Evolutionary conservation across 169 alveolate species (phyloP).

Genomic region (Cryptosporidium ryanae): DNA sequence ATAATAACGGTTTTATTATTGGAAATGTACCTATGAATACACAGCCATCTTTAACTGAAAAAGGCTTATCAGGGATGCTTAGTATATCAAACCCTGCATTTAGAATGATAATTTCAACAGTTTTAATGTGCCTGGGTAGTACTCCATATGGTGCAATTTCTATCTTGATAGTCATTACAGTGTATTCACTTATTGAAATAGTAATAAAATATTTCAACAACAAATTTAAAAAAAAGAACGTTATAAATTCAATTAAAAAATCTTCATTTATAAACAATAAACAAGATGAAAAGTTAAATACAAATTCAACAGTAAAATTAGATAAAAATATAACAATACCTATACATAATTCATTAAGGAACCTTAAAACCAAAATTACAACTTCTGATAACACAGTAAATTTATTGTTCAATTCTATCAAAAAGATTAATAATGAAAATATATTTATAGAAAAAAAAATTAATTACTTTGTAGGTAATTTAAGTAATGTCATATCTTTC

Average conservation of each 20-base stretch:
- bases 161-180: slow-evolving; percentile 51
- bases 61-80: slow-evolving; percentile 11
- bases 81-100: slow-evolving; percentile 66
- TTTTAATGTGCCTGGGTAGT: slow-evolving; percentile 57
- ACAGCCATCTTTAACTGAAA: not conserved
- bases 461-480: no score
- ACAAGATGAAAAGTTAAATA: not conserved
- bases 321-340: not conserved
- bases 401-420: no score
- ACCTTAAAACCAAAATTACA: not conserved
- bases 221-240: slow-evolving; percentile 37
- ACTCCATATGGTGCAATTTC: slow-evolving; percentile 75
- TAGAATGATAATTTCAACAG: slow-evolving; percentile 55
- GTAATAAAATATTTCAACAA: slow-evolving; percentile 37
- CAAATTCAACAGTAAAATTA: no score
- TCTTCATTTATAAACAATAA: not conserved
- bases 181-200: slow-evolving; percentile 59
- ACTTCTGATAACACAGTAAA: not conserved
- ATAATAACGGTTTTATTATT: not conserved
- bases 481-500: no score
- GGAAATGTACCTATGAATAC: not conserved
- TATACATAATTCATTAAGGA: slow-evolving; percentile 1
- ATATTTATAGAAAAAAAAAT: no score
- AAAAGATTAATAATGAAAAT: no score
- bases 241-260: slow-evolving; percentile 14